Percentiles rank a stretch among this genome's conserved stretches.
phyloP scores from a whole-genome alignment of 1,284 basidiomycete genomes.

The Rhizoctonia solani region DNA sequence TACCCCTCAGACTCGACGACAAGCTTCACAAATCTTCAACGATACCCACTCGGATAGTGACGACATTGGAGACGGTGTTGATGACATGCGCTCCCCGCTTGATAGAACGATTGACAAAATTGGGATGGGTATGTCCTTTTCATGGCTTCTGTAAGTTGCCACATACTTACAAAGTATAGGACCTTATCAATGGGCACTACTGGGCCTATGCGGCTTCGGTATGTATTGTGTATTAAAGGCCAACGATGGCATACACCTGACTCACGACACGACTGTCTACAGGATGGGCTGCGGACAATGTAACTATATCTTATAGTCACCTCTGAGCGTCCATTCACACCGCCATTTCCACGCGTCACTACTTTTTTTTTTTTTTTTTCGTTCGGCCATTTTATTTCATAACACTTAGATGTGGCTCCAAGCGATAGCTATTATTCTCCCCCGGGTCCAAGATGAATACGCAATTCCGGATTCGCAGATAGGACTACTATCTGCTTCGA shows the following conservation, averaged over 20 bases:
- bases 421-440: constrained; percentile 87
- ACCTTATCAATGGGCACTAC: constrained; percentile 38
- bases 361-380: neutral
- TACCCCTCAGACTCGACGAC: constrained; percentile 21
- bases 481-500: constrained; percentile 74
- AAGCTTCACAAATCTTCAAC: constrained; percentile 23
- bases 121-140: constrained; percentile 38
- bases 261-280: neutral
- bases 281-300: constrained; percentile 41
- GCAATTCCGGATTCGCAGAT: constrained; percentile 74
- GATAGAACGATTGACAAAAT: constrained; percentile 39
- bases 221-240: constrained; percentile 18
- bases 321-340: constrained; percentile 20
- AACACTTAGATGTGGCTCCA: constrained; percentile 83
- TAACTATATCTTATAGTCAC: constrained; percentile 31
- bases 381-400: neutral
- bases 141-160: neutral
- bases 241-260: neutral
- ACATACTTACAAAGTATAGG: constrained; percentile 24
- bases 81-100: constrained; percentile 35
- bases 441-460: constrained; percentile 88
- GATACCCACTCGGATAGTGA: neutral
- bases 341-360: constrained; percentile 2
- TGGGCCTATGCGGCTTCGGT: constrained; percentile 39
- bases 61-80: constrained; percentile 24